Conservation (phyloP, 371 early-diverging fungal genomes). For the Phascolomyces articulosus region DNA sequence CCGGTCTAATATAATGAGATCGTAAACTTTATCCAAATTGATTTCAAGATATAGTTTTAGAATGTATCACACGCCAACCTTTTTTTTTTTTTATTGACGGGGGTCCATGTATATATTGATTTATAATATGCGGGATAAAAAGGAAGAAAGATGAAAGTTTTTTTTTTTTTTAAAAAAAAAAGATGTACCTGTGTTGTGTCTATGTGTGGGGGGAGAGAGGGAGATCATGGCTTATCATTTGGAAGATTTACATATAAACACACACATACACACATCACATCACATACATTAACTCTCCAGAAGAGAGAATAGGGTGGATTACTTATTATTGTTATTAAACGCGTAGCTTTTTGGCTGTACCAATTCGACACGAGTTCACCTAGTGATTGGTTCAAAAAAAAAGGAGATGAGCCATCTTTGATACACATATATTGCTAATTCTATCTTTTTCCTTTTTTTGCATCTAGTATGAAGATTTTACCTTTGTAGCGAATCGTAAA, state of each 20-base stretch:
- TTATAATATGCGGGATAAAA: background rate
- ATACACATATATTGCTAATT: no score
- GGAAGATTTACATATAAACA: no score
- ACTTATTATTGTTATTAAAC: no score
- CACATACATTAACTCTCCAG: no score
- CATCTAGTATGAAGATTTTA: background rate
- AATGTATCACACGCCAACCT: background rate
- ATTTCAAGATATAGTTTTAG: background rate
- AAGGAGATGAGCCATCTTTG: background rate
- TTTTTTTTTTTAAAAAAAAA: no score
- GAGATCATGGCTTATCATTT: no score
- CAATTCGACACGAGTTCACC: constrained; percentile 74
- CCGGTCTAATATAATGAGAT: background rate
- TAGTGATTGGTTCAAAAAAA: constrained; percentile 2
- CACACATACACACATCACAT: no score
- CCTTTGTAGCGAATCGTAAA: constrained; percentile 96
- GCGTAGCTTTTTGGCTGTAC: constrained; percentile 52
- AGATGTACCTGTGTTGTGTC: no score
- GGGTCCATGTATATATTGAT: background rate
- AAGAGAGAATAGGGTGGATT: no score
- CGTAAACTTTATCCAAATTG: constrained; percentile 5
- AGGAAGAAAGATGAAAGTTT: no score
- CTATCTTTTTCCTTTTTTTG: no score
- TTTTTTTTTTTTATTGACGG: background rate
- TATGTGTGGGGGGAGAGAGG: no score